These are phyloP conservation scores for Colletotrichum sp. DNA, from an alignment of 2,329 filamentous ascomycete species.

Conservation along the genomic window DNA sequence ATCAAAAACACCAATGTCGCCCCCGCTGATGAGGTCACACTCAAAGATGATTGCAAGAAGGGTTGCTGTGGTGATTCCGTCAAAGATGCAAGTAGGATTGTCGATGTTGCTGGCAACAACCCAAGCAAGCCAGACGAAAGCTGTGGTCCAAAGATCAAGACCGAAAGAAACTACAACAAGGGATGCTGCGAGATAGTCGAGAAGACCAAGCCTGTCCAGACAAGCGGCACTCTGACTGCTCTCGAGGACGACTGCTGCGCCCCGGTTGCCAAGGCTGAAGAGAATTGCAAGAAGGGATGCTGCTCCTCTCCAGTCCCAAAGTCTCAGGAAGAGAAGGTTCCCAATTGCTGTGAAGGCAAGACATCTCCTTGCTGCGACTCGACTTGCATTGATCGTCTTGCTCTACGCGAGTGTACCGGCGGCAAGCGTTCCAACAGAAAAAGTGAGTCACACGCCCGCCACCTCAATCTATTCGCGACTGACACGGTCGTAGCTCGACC, in stretches of 20 bases:
- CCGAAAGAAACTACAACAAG: not conserved
- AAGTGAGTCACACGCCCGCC: not conserved
- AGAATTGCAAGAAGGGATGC: conserved; percentile 1
- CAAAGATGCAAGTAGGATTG: too few species aligned
- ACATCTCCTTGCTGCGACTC: conserved; percentile 44
- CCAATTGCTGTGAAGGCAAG: conserved; percentile 48
- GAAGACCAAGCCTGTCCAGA: not conserved
- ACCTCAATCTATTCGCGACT: not conserved
- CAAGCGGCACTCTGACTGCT: not conserved
- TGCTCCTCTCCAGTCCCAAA: not conserved
- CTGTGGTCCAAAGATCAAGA: not conserved
- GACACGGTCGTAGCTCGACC: not conserved
- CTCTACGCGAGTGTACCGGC: conserved; percentile 43
- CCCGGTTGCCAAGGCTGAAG: not conserved
- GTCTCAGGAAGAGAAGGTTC: not conserved
- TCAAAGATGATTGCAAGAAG: not conserved
- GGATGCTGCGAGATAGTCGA: not conserved
- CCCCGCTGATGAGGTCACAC: not conserved
- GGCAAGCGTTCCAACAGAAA: conserved; percentile 13
- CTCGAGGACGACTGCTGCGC: not conserved
- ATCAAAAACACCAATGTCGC: not conserved
- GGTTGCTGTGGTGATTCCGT: not conserved
- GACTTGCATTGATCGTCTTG: conserved; percentile 48
- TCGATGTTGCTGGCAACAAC: not conserved
- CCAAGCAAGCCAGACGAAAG: not conserved